A percentile compares a stretch with the other conserved stretches of the same genome.
Evolutionary conservation across 1,284 basidiomycete genomes (phyloP).

Genomic region (Cryptococcus sp.): DNA sequence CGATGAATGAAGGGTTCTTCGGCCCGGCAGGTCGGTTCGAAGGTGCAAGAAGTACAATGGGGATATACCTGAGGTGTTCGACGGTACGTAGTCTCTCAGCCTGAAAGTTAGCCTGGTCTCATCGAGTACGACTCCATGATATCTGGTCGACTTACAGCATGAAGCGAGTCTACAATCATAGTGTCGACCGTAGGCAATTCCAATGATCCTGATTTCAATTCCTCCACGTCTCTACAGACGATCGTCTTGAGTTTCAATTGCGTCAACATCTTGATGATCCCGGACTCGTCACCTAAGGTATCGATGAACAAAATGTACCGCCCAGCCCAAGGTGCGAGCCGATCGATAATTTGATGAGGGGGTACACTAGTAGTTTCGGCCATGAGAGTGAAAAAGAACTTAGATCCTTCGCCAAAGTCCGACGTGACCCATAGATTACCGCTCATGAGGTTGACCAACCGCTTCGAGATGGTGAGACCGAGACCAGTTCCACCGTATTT

Average conservation of each 20-base stretch:
- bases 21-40: conserved; percentile 29
- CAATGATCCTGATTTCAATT: conserved; percentile 59
- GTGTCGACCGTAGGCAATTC: conserved; percentile 88
- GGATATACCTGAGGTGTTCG: conserved; percentile 94
- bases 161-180: conserved; percentile 86
- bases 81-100: conserved; percentile 84
- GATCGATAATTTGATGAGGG: conserved; percentile 65
- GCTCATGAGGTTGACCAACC: conserved; percentile 94
- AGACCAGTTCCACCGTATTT: conserved; percentile 98
- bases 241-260: conserved; percentile 79
- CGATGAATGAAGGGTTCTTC: conserved; percentile 43
- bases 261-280: conserved; percentile 71
- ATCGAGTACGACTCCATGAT: too few species aligned
- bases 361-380: conserved; percentile 52
- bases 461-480: conserved; percentile 91
- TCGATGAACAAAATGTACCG: conserved; percentile 81
- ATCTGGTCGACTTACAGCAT: conserved; percentile 57
- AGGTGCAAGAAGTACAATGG: conserved; percentile 88
- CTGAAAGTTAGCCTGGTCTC: conserved; percentile 52
- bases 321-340: conserved; percentile 70
- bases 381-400: conserved; percentile 91
- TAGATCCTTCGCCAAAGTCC: conserved; percentile 84
- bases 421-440: conserved; percentile 99
- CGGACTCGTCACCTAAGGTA: conserved; percentile 70
- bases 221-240: conserved; percentile 69